phyloP scores from a whole-genome alignment of 495 filamentous ascomycete genomes.

The Penicillium soppii region DNA sequence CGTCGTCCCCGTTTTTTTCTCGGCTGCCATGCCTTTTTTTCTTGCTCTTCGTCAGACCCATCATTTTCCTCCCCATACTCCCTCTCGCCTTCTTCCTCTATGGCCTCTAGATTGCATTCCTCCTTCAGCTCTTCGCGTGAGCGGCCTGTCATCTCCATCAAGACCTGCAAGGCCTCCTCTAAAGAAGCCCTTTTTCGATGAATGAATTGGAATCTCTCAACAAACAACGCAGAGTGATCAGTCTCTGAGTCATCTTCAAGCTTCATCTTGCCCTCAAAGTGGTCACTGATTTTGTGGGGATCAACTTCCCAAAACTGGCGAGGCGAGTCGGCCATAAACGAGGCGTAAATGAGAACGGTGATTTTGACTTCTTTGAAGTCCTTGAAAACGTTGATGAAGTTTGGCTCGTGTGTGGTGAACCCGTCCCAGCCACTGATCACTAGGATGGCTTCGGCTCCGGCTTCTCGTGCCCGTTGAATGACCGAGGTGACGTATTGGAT shows the following conservation, averaged over 20 bases:
- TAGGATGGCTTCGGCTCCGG: background rate
- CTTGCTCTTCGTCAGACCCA: too few relatives aligned
- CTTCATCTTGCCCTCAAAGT: background rate
- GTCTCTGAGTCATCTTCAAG: background rate
- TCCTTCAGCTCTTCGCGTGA: too few relatives aligned
- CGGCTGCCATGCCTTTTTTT: too few relatives aligned
- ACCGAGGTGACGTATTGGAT: background rate
- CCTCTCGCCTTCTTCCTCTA: too few relatives aligned
- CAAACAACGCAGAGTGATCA: too few relatives aligned
- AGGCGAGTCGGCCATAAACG: background rate
- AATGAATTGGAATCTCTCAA: too few relatives aligned
- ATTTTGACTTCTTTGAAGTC: background rate
- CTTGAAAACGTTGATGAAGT: background rate
- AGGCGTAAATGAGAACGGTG: background rate
- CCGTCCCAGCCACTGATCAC: background rate
- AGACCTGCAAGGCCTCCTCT: too few relatives aligned
- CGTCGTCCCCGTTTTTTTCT: too few relatives aligned
- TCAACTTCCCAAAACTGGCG: background rate
- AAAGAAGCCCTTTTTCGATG: too few relatives aligned
- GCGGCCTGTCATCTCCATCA: too few relatives aligned
- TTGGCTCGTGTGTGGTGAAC: background rate
- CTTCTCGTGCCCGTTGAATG: background rate
- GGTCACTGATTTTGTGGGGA: background rate
- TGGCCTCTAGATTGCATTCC: too few relatives aligned
- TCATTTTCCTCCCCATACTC: too few relatives aligned